Evolutionary conservation across 495 filamentous ascomycete species (phyloP), one percentile per base, ranked within the genome.

Genomic region (Penicillium tannophilum): DNA sequence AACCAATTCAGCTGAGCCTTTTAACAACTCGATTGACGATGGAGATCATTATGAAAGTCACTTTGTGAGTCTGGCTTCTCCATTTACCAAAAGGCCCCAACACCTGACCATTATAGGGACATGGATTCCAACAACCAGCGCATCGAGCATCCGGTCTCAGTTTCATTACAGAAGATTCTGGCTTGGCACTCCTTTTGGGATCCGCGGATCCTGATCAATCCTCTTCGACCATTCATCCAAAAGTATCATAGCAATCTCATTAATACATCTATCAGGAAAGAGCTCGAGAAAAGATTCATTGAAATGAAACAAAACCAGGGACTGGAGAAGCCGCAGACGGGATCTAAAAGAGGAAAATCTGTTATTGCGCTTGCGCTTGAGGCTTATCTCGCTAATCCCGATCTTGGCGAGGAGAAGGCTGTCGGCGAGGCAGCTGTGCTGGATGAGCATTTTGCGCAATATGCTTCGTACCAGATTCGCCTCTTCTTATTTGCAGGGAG

Each of bases 151-250:
- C 11, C 11, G 16, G n/a, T 52, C n/a, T 35, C 48, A 20, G 4
- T 1, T 19, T n/a, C 48, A 4, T 8, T 52, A 7, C 26, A 23
- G 8, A 36, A 12, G 16, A 52, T 52, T 4, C 0, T 19, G 7
- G 48, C 28, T 17, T 52, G 48, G 48, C 48, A 52, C 35, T 52
- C 48, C 24, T 52, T 52, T 16, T 52, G 48, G 48, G 48, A 52
- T 36, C 48, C 48, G 17, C 48, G 48, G 6, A 16, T 52, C 5
- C 9, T 52, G 6, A 17, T 36, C 30, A 52, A 52, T 36, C 48
- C 48, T 19, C 1, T 52, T 4, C 48, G 48, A 23, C 48, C 48
- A 33, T 52, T 52, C 19, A 3, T 52, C n/a, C 48, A 52, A 20
- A 52, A 39, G 2, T 52, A 52, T 14, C n/a, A 52, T 14, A 36